These are phyloP conservation scores for Cupressus sempervirens DNA, from an alignment of 75 land plant species.

Conservation along the genomic window DNA sequence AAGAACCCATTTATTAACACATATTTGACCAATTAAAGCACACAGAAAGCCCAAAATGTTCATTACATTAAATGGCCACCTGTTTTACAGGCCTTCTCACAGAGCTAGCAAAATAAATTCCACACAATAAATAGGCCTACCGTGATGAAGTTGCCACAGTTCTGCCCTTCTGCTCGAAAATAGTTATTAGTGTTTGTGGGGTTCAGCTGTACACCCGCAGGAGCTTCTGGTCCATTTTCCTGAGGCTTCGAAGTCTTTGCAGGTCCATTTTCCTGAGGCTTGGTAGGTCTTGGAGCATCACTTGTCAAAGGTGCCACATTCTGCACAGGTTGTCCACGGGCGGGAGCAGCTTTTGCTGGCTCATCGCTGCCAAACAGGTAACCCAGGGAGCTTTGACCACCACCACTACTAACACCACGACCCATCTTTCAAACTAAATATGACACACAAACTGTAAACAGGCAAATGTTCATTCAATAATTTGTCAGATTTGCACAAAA, in stretches of 20 bases:
- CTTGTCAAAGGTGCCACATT: slow-evolving; percentile 16
- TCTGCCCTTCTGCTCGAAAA: slow-evolving; percentile 86
- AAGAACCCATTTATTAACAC: not conserved
- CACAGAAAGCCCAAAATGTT: not conserved
- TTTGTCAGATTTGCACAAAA: not conserved
- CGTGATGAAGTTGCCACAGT: slow-evolving; percentile 84
- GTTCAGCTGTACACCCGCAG: slow-evolving; percentile 41
- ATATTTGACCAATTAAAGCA: not conserved
- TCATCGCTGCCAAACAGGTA: slow-evolving; percentile 53
- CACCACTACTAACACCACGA: slow-evolving; percentile 56
- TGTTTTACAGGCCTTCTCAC: not conserved
- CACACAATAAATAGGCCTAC: not conserved
- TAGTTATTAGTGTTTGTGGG: slow-evolving; percentile 67
- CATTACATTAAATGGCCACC: not conserved
- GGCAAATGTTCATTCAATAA: not conserved
- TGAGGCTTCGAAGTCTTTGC: slow-evolving; percentile 15
- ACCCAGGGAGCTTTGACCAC: slow-evolving; percentile 59
- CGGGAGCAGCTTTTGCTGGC: slow-evolving; percentile 15
- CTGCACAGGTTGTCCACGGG: slow-evolving; percentile 17
- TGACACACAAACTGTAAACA: not conserved
- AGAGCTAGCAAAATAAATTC: not conserved
- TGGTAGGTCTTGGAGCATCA: slow-evolving; percentile 19
- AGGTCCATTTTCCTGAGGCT: slow-evolving; percentile 2
- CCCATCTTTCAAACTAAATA: slow-evolving; percentile 24
- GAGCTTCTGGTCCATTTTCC: slow-evolving; percentile 39